phyloP scores from a whole-genome alignment of 495 filamentous ascomycete genomes.

The Talaromyces nanjingensis region DNA sequence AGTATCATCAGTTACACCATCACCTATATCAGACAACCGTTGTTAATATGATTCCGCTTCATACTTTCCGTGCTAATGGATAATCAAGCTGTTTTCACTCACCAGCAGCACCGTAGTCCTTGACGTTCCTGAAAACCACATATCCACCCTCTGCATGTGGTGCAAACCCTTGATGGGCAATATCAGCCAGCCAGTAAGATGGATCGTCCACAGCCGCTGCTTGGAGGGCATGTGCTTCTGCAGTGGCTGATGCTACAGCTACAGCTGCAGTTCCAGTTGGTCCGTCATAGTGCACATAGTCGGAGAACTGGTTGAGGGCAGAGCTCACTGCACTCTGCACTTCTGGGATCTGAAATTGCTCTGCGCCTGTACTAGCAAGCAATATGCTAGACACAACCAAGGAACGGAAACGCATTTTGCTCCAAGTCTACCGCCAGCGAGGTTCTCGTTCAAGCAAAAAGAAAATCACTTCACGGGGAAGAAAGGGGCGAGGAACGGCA shows the following conservation, averaged over 20 bases:
- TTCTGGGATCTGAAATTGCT: constrained; percentile 16
- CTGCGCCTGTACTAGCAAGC: constrained; percentile 17
- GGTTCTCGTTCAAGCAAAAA: neutral
- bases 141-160: constrained; percentile 37
- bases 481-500: neutral
- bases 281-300: constrained; percentile 12
- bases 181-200: constrained; percentile 62
- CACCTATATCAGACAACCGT: constrained; percentile 20
- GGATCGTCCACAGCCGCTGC: constrained; percentile 20
- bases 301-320: constrained; percentile 12
- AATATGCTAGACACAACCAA: constrained; percentile 9
- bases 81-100: constrained; percentile 13
- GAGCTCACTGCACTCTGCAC: constrained; percentile 18
- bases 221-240: neutral
- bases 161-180: constrained; percentile 51
- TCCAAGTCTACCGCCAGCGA: neutral
- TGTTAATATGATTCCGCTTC: neutral
- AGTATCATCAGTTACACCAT: constrained; percentile 62
- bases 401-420: neutral
- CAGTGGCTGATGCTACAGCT: constrained; percentile 2
- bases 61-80: neutral
- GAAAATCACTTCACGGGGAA: neutral
- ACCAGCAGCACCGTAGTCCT: constrained; percentile 51
- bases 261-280: constrained; percentile 12
- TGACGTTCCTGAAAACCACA: constrained; percentile 51